These are phyloP conservation scores for Sextonia rubra DNA, from an alignment of 164 flowering plant genomes.

Conservation along the genomic window DNA sequence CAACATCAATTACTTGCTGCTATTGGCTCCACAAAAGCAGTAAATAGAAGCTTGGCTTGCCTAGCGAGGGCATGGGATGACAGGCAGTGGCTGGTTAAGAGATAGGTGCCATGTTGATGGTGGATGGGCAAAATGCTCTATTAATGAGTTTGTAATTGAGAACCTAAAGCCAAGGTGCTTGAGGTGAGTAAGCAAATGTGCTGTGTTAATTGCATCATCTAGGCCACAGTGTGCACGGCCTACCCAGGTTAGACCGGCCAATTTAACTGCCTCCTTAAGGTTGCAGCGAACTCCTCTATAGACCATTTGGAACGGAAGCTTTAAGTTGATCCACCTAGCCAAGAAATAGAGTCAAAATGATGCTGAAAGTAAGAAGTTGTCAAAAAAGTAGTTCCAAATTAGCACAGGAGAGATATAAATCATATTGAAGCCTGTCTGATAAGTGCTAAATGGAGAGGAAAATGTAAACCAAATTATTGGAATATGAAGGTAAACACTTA, in stretches of 20 bases:
- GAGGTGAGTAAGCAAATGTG: constrained; percentile 66
- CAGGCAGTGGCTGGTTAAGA: constrained; percentile 2
- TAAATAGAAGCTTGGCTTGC: constrained; percentile 18
- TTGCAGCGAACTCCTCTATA: constrained; percentile 80
- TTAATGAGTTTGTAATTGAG: constrained; percentile 76
- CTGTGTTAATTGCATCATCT: constrained; percentile 97
- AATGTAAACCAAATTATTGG: no score
- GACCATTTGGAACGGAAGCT: constrained; percentile 77
- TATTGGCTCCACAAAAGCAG: constrained; percentile 77
- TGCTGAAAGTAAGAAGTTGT: no score
- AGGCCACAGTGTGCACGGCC: no score
- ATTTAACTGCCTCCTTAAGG: no score
- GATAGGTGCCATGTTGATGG: constrained; percentile 19
- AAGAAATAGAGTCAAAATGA: background rate
- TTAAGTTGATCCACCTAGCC: constrained; percentile 91
- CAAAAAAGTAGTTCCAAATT: no score
- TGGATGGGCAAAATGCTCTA: constrained; percentile 43
- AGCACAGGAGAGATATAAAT: no score
- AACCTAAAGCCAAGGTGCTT: constrained; percentile 72
- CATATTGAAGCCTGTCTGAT: no score
- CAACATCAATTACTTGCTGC: constrained; percentile 53
- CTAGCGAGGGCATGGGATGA: constrained; percentile 26
- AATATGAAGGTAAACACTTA: no score
- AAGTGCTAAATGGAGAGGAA: no score
- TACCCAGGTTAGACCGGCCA: no score